A percentile compares a stretch with the other conserved stretches of the same genome.
phyloP scores from a whole-genome alignment of 495 filamentous ascomycete genomes.

The Aspergillus homomorphus region DNA sequence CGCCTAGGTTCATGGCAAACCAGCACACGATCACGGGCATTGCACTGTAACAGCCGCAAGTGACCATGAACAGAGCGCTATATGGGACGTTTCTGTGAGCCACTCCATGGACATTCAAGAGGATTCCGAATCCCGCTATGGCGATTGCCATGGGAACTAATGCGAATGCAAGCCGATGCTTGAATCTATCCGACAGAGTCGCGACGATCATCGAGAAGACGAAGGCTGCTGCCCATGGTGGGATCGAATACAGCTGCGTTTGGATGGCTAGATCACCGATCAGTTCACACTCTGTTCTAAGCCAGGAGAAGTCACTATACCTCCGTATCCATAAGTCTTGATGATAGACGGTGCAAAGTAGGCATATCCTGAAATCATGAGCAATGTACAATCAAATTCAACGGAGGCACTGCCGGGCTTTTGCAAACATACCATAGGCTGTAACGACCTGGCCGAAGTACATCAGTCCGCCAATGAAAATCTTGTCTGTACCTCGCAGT shows the following conservation, averaged over 20 bases:
- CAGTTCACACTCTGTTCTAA: constrained; percentile 20
- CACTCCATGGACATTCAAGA: constrained; percentile 61
- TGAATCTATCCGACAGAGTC: constrained; percentile 60
- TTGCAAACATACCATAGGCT: constrained; percentile 61
- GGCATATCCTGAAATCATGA: constrained; percentile 48
- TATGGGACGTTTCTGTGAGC: constrained; percentile 61
- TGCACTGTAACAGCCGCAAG: constrained; percentile 59
- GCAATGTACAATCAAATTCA: background rate
- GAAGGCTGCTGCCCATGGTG: constrained; percentile 80
- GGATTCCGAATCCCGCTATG: constrained; percentile 68
- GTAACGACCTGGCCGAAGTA: constrained; percentile 81
- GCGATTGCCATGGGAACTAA: constrained; percentile 59
- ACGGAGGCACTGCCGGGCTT: background rate
- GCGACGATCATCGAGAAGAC: constrained; percentile 74
- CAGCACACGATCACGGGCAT: constrained; percentile 88
- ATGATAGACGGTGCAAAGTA: constrained; percentile 82
- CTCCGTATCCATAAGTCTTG: constrained; percentile 57
- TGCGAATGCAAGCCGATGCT: constrained; percentile 74
- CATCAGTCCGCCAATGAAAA: constrained; percentile 80
- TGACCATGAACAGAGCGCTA: constrained; percentile 69
- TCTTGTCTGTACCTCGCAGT: constrained; percentile 45
- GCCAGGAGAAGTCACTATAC: constrained; percentile 18
- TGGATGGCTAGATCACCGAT: constrained; percentile 48
- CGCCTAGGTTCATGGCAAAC: constrained; percentile 90
- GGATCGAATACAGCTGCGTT: constrained; percentile 80